A percentile compares a stretch with the other conserved stretches of the same genome.
phyloP scores from a whole-genome alignment of 495 filamentous ascomycete species.

The Aspergillus panamensis region DNA sequence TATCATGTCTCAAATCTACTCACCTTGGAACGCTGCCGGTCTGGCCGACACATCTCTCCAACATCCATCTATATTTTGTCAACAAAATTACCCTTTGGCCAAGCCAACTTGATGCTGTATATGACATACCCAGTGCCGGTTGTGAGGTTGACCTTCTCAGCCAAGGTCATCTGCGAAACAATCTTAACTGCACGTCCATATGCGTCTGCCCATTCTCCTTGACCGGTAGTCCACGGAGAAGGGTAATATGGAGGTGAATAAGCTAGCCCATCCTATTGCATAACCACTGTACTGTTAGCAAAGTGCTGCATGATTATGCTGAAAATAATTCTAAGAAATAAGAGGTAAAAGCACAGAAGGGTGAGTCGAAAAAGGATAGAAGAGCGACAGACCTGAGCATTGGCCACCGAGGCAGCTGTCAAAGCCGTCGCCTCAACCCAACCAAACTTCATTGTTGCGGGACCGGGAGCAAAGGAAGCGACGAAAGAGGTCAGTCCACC shows the following conservation, averaged over 20 bases:
- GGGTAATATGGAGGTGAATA: conserved; percentile 70
- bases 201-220: conserved; percentile 72
- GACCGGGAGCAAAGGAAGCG: conserved; percentile 6
- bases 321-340: not conserved
- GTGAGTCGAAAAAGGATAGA: no score
- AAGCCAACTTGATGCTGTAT: not conserved
- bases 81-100: conserved; percentile 5
- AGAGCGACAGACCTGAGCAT: conserved; percentile 28
- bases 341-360: not conserved
- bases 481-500: not conserved
- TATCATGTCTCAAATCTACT: not conserved
- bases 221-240: conserved; percentile 72
- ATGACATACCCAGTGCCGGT: conserved; percentile 72
- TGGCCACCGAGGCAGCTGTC: conserved; percentile 37
- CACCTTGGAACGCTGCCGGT: conserved; percentile 44
- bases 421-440: conserved; percentile 37
- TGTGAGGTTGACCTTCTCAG: conserved; percentile 91
- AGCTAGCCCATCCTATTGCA: conserved; percentile 30
- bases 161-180: conserved; percentile 76
- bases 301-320: not conserved
- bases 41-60: conserved; percentile 78
- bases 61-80: conserved; percentile 56
- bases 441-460: conserved; percentile 38
- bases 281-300: conserved; percentile 4
- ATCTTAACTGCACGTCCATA: conserved; percentile 73